phyloP scores from a whole-genome alignment of 495 filamentous ascomycete genomes.

The Neurospora sp. region DNA sequence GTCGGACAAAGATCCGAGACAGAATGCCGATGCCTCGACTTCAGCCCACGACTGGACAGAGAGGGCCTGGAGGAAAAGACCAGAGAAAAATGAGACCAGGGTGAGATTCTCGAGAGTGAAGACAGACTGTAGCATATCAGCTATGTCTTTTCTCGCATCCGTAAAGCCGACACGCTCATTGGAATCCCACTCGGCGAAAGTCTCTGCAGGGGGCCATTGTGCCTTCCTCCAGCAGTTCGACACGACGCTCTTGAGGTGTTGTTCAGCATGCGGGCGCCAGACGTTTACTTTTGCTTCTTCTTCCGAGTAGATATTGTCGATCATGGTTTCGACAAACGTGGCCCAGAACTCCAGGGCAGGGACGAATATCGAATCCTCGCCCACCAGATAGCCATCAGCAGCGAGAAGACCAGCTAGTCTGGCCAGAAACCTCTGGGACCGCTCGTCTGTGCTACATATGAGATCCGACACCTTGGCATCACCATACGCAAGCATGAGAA shows the following conservation, averaged over 20 bases:
- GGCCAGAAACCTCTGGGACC: conserved; percentile 38
- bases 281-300: conserved; percentile 6
- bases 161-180: conserved; percentile 62
- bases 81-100: conserved; percentile 60
- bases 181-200: conserved; percentile 56
- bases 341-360: conserved; percentile 81
- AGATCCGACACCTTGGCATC: conserved; percentile 48
- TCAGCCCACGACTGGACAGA: conserved; percentile 55
- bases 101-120: conserved; percentile 60
- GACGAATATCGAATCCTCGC: conserved; percentile 68
- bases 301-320: conserved; percentile 29
- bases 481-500: conserved; percentile 60
- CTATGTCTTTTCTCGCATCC: conserved; percentile 70
- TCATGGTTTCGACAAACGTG: conserved; percentile 49
- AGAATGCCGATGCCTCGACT: conserved; percentile 74
- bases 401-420: conserved; percentile 54
- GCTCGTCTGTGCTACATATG: conserved; percentile 29
- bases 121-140: conserved; percentile 67
- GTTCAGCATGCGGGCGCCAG: conserved; percentile 27
- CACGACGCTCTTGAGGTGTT: conserved; percentile 44
- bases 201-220: conserved; percentile 42
- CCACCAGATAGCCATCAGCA: conserved; percentile 61
- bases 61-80: conserved; percentile 51
- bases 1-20: conserved; percentile 66
- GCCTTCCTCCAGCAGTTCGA: conserved; percentile 54